These are phyloP conservation scores for Dactylellina leptospora DNA, from an alignment of 2,329 filamentous ascomycete species.

Conservation along the genomic window DNA sequence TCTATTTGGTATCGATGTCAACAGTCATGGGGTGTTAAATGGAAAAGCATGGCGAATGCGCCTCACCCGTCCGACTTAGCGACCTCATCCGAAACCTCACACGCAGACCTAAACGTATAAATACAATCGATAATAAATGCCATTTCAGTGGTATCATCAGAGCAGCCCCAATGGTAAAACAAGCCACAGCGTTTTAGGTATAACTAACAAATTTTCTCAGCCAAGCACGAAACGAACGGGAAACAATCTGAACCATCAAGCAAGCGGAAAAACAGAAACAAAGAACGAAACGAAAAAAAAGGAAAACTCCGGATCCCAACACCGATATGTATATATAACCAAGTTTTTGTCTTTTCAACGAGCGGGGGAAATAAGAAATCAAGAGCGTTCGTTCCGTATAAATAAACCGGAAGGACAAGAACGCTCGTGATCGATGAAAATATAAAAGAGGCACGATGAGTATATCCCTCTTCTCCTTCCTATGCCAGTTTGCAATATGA, in stretches of 20 bases:
- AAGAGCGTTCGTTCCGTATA: constrained; percentile 38
- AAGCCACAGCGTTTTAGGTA: neutral
- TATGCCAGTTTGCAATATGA: no score
- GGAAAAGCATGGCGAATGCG: no score
- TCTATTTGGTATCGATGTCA: no score
- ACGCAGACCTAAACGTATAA: no score
- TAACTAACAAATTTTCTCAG: no score
- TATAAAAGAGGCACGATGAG: neutral
- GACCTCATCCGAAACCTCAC: no score
- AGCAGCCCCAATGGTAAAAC: no score
- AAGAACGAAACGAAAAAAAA: neutral
- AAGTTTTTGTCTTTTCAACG: no score
- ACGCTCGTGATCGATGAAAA: constrained; percentile 2
- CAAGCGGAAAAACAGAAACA: neutral
- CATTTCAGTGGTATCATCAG: neutral
- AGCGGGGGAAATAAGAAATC: constrained; percentile 15
- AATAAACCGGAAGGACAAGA: neutral
- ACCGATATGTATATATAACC: constrained; percentile 38
- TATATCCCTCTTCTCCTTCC: neutral
- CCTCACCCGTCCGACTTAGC: no score
- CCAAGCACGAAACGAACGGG: neutral
- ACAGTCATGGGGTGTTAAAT: no score
- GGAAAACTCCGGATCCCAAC: constrained; percentile 52
- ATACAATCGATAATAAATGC: neutral
- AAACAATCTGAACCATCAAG: neutral